Evolutionary conservation across 768 basidiomycete species (phyloP).

Genomic region (Podaxis sp.): DNA sequence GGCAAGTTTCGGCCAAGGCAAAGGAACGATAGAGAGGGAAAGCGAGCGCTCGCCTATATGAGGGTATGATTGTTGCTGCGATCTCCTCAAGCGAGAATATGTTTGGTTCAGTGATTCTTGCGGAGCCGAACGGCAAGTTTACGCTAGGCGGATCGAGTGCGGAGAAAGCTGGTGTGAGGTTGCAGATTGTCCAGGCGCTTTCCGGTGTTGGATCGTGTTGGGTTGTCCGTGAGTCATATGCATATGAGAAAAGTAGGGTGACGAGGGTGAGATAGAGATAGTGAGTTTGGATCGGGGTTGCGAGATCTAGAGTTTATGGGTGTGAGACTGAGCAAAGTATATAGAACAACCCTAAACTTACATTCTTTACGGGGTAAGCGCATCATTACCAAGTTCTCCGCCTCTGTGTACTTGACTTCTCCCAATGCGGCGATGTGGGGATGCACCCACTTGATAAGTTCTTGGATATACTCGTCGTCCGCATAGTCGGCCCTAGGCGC

Average conservation of each 20-base stretch:
- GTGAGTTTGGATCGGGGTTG: conserved; percentile 50
- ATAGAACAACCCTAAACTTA: conserved; percentile 21
- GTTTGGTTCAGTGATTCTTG: conserved; percentile 15
- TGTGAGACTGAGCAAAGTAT: background rate
- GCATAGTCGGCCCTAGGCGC: conserved; percentile 72
- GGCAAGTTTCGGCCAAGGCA: conserved; percentile 65
- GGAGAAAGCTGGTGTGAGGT: conserved; percentile 73
- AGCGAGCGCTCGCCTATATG: conserved; percentile 69
- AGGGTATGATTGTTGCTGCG: conserved; percentile 46
- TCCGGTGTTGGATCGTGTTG: conserved; percentile 80
- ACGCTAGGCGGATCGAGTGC: conserved; percentile 56
- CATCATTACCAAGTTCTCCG: conserved; percentile 66
- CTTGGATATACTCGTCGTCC: conserved; percentile 72
- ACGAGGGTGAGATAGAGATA: conserved; percentile 65
- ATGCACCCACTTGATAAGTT: conserved; percentile 63
- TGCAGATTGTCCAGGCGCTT: conserved; percentile 82
- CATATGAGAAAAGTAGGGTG: conserved; percentile 73
- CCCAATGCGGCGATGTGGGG: conserved; percentile 36
- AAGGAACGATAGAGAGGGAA: conserved; percentile 84
- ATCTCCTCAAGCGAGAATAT: conserved; percentile 43
- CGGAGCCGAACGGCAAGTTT: conserved; percentile 23
- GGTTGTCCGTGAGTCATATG: conserved; percentile 77
- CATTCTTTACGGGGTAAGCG: conserved; percentile 52
- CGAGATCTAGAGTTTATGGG: conserved; percentile 46
- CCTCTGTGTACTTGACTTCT: conserved; percentile 58